Evolutionary conservation across 768 basidiomycete species (phyloP).

Genomic region (Stropharia rugosoannulata): DNA sequence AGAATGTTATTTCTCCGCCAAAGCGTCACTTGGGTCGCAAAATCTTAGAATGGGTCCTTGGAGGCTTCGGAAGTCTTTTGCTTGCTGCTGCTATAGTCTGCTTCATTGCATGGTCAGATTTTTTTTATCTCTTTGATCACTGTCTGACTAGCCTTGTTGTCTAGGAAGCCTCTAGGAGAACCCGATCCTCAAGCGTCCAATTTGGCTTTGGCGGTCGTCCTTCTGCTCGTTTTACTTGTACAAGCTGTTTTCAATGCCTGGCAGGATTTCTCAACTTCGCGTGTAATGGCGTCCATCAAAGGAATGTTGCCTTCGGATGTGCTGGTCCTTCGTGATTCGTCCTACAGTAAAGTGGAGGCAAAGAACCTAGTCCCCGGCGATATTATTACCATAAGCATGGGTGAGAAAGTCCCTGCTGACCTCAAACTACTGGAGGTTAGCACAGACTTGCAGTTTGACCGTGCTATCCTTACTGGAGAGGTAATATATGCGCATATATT

Average conservation of each 20-base stretch:
- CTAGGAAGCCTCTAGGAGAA: slow-evolving; percentile 59
- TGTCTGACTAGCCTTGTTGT: slow-evolving; percentile 12
- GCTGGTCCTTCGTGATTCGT: slow-evolving; percentile 55
- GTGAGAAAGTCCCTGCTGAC: slow-evolving; percentile 73
- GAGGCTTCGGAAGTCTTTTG: slow-evolving; percentile 47
- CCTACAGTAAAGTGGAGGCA: slow-evolving; percentile 46
- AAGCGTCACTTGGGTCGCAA: slow-evolving; percentile 42
- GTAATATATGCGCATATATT: slow-evolving; percentile 1
- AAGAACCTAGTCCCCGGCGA: slow-evolving; percentile 69
- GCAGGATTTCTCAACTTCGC: slow-evolving; percentile 55
- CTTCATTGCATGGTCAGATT: slow-evolving; percentile 47
- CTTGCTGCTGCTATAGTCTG: slow-evolving; percentile 48
- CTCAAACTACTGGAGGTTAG: slow-evolving; percentile 59
- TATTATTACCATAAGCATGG: slow-evolving; percentile 58
- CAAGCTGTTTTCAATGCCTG: slow-evolving; percentile 47
- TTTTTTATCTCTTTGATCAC: background rate
- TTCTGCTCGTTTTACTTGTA: slow-evolving; percentile 40
- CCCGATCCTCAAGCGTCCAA: slow-evolving; percentile 53
- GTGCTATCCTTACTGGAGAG: slow-evolving; percentile 66
- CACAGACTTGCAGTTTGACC: slow-evolving; percentile 59
- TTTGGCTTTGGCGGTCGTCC: slow-evolving; percentile 58
- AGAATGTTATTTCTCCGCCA: slow-evolving; percentile 51
- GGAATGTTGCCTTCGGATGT: slow-evolving; percentile 67
- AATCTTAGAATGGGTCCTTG: slow-evolving; percentile 50
- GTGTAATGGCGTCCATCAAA: slow-evolving; percentile 63